Percentiles rank a stretch among this genome's conserved stretches.
phyloP scores from a whole-genome alignment of 2,329 filamentous ascomycete species.

The Cladosporium austrohemisphaericum region DNA sequence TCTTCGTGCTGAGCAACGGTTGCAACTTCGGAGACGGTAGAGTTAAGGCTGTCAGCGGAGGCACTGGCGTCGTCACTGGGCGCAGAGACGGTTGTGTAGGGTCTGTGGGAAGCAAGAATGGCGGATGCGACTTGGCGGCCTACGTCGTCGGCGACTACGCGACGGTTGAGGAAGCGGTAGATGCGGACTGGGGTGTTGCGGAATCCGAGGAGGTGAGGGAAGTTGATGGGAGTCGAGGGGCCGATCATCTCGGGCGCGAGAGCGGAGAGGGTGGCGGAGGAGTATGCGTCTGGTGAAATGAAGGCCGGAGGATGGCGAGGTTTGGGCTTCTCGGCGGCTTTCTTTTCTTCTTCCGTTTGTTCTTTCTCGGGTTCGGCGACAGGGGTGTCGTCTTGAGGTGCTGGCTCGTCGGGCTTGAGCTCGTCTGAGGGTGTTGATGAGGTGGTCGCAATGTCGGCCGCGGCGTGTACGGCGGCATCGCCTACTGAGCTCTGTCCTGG shows the following conservation, averaged over 20 bases:
- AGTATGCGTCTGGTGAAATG: conserved; percentile 70
- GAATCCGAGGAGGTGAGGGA: conserved; percentile 91
- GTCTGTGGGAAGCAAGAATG: conserved; percentile 60
- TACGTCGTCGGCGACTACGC: conserved; percentile 79
- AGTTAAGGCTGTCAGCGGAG: conserved; percentile 28
- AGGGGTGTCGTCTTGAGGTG: conserved; percentile 27
- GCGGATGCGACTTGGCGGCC: conserved; percentile 83
- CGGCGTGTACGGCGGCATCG: conserved; percentile 28
- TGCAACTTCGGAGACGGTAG: conserved; percentile 57
- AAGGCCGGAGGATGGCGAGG: conserved; percentile 66
- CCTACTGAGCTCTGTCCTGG: conserved; percentile 24
- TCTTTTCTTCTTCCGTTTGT: conserved; percentile 40
- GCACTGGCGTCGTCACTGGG: conserved; percentile 21
- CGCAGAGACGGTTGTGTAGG: conserved; percentile 37
- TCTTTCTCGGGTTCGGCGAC: conserved; percentile 28
- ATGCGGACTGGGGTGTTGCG: conserved; percentile 82
- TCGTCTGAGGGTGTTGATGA: conserved; percentile 9
- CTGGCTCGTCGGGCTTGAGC: conserved; percentile 9
- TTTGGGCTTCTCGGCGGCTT: conserved; percentile 42
- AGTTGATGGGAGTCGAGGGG: conserved; percentile 67
- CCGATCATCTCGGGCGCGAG: conserved; percentile 67
- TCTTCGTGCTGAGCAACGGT: conserved; percentile 67
- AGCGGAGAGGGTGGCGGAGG: conserved; percentile 59
- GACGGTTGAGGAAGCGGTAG: conserved; percentile 81
- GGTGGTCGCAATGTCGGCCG: conserved; percentile 17